Evolutionary conservation across 371 early-diverging fungal genomes (phyloP).

Genomic region (Apophysomyces elegans): DNA sequence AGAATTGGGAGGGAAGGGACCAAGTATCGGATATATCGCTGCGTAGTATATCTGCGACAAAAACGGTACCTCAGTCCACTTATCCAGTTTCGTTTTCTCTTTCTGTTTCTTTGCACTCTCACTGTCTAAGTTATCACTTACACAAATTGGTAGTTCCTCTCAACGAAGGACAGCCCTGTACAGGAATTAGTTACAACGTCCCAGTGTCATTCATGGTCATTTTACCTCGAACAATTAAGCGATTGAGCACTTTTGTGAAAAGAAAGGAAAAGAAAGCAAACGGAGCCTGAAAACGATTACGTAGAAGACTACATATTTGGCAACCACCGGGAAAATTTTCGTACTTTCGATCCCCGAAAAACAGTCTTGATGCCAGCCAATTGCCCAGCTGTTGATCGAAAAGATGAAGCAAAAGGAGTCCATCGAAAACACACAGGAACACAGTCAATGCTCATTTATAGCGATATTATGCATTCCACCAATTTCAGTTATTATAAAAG

Average conservation of each 20-base stretch:
- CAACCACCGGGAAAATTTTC: neutral
- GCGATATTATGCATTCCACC: too few species aligned
- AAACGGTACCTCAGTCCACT: conserved; percentile 1
- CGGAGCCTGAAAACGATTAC: conserved; percentile 10
- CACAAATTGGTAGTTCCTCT: neutral
- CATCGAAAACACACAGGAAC: too few species aligned
- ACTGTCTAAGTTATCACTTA: neutral
- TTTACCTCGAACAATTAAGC: conserved; percentile 9
- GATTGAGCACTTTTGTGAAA: conserved; percentile 9
- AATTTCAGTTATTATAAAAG: too few species aligned
- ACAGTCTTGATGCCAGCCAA: too few species aligned
- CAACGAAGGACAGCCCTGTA: neutral
- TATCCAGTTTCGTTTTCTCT: neutral
- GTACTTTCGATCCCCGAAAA: neutral
- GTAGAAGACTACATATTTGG: conserved; percentile 4
- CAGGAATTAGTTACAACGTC: neutral
- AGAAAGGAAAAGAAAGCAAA: conserved; percentile 11
- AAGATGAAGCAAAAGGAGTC: too few species aligned
- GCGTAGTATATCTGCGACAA: conserved; percentile 1
- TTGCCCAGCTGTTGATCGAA: too few species aligned
- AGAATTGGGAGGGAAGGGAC: neutral
- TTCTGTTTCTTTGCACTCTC: neutral
- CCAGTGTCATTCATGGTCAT: conserved; percentile 6
- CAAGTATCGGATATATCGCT: neutral
- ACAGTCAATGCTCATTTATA: too few species aligned